Conservation (phyloP, 345 rosid genomes). For the Moringa oleifera region DNA sequence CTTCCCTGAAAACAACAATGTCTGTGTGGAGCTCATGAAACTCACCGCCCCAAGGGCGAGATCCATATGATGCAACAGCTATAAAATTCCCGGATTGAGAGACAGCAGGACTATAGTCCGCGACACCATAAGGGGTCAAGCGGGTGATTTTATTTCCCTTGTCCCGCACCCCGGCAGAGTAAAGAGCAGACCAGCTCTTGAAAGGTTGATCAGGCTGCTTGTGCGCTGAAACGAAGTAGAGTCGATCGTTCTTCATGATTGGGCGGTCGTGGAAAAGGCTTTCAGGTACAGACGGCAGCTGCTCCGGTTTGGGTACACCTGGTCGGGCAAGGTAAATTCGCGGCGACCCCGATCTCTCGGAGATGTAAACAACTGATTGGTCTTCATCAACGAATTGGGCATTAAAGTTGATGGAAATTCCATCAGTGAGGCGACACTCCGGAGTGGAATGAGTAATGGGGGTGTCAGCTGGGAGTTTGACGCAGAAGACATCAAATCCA, state of each 20-base stretch:
- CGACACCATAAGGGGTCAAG: conserved; percentile 50
- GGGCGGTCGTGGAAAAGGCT: conserved; percentile 91
- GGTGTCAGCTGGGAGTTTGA: conserved; percentile 24
- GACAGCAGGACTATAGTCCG: conserved; percentile 71
- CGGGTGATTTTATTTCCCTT: conserved; percentile 29
- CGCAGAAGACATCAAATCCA: conserved; percentile 75
- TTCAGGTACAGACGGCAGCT: conserved; percentile 35
- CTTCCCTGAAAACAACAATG: conserved; percentile 47
- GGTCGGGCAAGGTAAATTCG: conserved; percentile 36
- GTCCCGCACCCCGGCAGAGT: conserved; percentile 15
- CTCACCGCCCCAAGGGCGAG: conserved; percentile 77
- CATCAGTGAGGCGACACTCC: conserved; percentile 62
- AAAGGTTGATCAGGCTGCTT: conserved; percentile 51
- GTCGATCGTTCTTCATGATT: conserved; percentile 29
- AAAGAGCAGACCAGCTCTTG: conserved; percentile 70
- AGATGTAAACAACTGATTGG: conserved; percentile 46
- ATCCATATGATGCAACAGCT: conserved; percentile 72
- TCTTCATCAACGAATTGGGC: conserved; percentile 47
- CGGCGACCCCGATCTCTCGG: conserved; percentile 61
- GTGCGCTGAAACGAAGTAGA: conserved; percentile 78
- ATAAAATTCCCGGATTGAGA: conserved; percentile 49
- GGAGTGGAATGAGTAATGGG: conserved; percentile 6
- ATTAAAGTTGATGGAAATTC: conserved; percentile 66
- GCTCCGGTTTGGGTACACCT: conserved; percentile 31
- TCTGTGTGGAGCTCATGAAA: conserved; percentile 68